phyloP scores from a whole-genome alignment of 2,329 filamentous ascomycete species.

The Cladosporium sp. region DNA sequence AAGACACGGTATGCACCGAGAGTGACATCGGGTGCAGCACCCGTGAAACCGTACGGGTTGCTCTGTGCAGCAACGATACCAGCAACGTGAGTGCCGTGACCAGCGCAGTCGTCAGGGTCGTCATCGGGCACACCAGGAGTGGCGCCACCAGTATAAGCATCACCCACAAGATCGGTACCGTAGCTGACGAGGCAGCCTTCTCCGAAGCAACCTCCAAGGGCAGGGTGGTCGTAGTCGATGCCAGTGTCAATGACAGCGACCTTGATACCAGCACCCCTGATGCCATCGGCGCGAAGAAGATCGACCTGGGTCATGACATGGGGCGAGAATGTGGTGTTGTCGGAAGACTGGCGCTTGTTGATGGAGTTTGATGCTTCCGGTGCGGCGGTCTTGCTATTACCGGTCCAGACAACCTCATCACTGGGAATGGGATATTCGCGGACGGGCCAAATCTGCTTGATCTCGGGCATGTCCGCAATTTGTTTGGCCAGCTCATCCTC shows the following conservation, averaged over 20 bases:
- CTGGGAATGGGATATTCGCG: constrained; percentile 25
- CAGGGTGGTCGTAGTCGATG: constrained; percentile 63
- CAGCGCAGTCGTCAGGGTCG: constrained; percentile 57
- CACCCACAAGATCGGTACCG: constrained; percentile 60
- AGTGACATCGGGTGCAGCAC: constrained; percentile 57
- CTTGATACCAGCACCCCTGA: constrained; percentile 49
- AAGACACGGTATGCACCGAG: constrained; percentile 61
- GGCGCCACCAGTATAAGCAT: constrained; percentile 40
- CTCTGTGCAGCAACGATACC: constrained; percentile 63
- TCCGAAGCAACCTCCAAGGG: constrained; percentile 65
- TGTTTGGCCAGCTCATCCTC: constrained; percentile 25
- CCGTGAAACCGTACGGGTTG: constrained; percentile 57
- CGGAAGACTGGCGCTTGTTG: constrained; percentile 23
- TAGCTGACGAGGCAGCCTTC: constrained; percentile 58
- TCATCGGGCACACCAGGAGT: constrained; percentile 47
- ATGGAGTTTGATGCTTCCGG: constrained; percentile 19
- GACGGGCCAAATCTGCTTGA: constrained; percentile 29
- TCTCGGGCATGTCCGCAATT: constrained; percentile 25
- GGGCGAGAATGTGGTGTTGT: constrained; percentile 31
- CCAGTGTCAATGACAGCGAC: constrained; percentile 48
- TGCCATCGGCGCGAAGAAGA: constrained; percentile 44
- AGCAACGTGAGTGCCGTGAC: constrained; percentile 63
- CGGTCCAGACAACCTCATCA: constrained; percentile 24
- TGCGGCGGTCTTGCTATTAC: constrained; percentile 15
- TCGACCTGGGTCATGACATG: constrained; percentile 39